Base-by-base conservation (phyloP, 345 rosid species). In the Zanthoxylum bungeanum region DNA sequence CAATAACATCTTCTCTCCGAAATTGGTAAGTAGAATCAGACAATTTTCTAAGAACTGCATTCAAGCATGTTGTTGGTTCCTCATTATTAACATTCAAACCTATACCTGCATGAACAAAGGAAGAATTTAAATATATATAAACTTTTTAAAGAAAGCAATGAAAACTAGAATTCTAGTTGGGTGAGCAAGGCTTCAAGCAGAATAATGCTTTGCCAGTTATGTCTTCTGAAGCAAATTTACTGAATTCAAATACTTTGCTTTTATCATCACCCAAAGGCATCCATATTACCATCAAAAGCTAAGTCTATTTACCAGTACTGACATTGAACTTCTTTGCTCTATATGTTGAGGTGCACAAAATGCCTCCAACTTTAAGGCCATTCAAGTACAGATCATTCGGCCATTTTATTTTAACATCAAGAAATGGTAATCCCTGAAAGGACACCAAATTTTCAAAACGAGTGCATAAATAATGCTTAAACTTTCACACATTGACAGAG, bases 361-460 rank as follows among this genome's bases (percentile, higher is more conserved):
- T 82, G 81, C 99, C 99, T 72, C 98, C 98, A 60, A 91, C 87
- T 80, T 95, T 95, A 61, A 86, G 90, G 34, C 93, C 93, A 75
- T 92, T 90, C 60, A 95, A 75, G 82, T 95, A 92, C 31, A 95
- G 83, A 84, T 95, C 99, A 77, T 92, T 95, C 7, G 99, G 98
- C 99, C 97, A 95, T 82, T 95, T 95, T 79, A 95, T 89, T 73
- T 80, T 90, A 80, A 88, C 73, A 8, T 89, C 88, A 52, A 91
- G 72, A 70, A n/a, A 83, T 10, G 93, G 92, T 51, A 89, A 82
- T 57, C 99, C 96, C 97, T 94, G 91, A 77, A 87, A 85, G 19
- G 37, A 80, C 9, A 47, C 47, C n/a, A n/a, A n/a, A 30, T 51
- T 63, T 10, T 16, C 37, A 63, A 62, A 71, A 70, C 46, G 44